Base-by-base conservation (phyloP, 805 yeast genomes). In the Saccharomycopsis javanensis region DNA sequence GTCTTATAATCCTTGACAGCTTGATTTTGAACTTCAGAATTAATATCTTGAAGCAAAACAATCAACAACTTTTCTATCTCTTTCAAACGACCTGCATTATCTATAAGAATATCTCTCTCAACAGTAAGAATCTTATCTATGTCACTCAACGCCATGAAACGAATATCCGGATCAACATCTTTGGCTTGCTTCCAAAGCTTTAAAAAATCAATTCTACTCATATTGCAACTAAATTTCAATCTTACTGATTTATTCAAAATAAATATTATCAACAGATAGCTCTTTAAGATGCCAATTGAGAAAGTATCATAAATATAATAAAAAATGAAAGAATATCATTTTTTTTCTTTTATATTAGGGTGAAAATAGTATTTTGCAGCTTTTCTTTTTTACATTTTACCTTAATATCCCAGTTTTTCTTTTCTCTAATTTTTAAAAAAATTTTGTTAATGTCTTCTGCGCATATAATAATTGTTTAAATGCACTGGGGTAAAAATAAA, bases 91-190 rank as follows among this genome's bases (percentile, higher is more conserved):
- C 16, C 28, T 7, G 33, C 25, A 16, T 30, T 37, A n/a, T 37
- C 27, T 8, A 27, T 25, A 15, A 37, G 45, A 16, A 53, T 16
- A 16, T 20, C 48, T 37, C 37, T 18, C 16, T 56, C 51, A 10
- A 31, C 23, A 6, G 27, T n/a, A 6, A 79, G 64, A 51, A 70
- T 65, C 65, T 78, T 78, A 63, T 78, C 80, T 64, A 87, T 75
- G 65, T 88, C 96, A 63, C 79, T 85, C 56, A 88, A 72, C 1
- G 91, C 95, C 96, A 88, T 88, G 71, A 82, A 88, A 67, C 96
- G 73, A 62, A 86, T 72, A 66, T 88, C 96, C 3, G 94, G 86
- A 64, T 88, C 96, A 2, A 83, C 83, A 62, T 83, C 87, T 35
- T 13, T 50, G 10, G 55, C 46, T n/a, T 54, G 45, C 23, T 53